phyloP scores from a whole-genome alignment of 116 monocot genomes.

The Posidonia oceanica region DNA sequence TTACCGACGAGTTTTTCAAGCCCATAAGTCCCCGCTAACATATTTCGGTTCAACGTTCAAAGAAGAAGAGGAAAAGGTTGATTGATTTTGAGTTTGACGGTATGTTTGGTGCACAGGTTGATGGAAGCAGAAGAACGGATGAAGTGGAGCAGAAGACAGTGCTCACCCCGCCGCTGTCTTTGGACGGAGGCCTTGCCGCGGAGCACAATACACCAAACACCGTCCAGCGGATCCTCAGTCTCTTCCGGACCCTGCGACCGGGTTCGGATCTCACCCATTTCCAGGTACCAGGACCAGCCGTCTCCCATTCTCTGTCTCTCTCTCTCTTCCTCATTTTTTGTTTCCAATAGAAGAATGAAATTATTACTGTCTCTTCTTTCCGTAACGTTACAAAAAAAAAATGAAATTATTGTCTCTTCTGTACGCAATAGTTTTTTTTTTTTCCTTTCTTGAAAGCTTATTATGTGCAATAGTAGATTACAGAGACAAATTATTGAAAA shows the following conservation, averaged over 20 bases:
- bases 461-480: too few species aligned
- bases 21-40: too few species aligned
- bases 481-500: too few species aligned
- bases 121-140: neutral
- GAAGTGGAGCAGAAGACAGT: neutral
- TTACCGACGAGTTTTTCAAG: too few species aligned
- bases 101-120: neutral
- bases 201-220: slow-evolving; percentile 13
- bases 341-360: neutral
- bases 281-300: slow-evolving; percentile 3
- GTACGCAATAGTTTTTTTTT: too few species aligned
- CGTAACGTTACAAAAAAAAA: too few species aligned
- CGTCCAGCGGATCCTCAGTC: slow-evolving; percentile 17
- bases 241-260: slow-evolving; percentile 16
- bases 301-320: too few species aligned
- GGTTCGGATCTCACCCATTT: slow-evolving; percentile 27
- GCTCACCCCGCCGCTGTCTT: slow-evolving; percentile 1
- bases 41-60: too few species aligned
- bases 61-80: too few species aligned
- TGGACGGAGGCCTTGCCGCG: slow-evolving; percentile 12
- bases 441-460: too few species aligned
- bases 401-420: too few species aligned
- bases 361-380: neutral
- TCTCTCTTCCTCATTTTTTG: neutral
- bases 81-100: too few species aligned